Conservation (phyloP, 129 eudicot species). For the Flaveria linearis region DNA sequence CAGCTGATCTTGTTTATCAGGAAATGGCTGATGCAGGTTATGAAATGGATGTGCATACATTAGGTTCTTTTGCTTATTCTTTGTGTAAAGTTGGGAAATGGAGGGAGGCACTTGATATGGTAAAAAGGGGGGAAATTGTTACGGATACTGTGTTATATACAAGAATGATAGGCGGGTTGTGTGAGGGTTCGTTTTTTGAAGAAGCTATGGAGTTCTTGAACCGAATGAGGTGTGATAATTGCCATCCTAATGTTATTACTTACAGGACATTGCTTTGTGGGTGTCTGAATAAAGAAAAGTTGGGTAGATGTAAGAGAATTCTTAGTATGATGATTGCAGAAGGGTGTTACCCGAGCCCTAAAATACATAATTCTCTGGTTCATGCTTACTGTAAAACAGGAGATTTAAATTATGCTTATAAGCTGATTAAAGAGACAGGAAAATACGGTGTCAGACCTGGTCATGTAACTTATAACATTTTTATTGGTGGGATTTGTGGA, state of each 20-base stretch:
- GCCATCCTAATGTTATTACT: constrained; percentile 78
- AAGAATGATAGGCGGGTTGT: constrained; percentile 82
- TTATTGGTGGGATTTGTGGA: constrained; percentile 85
- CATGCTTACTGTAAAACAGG: constrained; percentile 75
- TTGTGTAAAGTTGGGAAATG: constrained; percentile 74
- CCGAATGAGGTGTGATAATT: constrained; percentile 68
- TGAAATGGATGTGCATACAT: constrained; percentile 59
- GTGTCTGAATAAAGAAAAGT: constrained; percentile 71
- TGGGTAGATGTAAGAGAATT: constrained; percentile 84
- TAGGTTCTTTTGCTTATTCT: constrained; percentile 58
- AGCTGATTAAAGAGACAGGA: constrained; percentile 71
- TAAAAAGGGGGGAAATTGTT: constrained; percentile 60
- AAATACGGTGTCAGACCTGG: constrained; percentile 68
- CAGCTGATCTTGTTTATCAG: constrained; percentile 52
- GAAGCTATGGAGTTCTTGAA: constrained; percentile 88
- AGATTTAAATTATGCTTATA: constrained; percentile 70
- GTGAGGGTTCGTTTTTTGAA: constrained; percentile 89
- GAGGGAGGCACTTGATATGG: constrained; percentile 71
- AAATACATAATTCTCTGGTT: constrained; percentile 72
- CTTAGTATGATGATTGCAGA: constrained; percentile 85
- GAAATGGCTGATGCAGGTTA: constrained; percentile 67
- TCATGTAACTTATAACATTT: constrained; percentile 75
- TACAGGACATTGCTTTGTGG: constrained; percentile 76
- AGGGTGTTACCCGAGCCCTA: constrained; percentile 90
- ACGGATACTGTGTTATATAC: constrained; percentile 74